phyloP scores from a whole-genome alignment of 768 basidiomycete species.

The Mycena crocata region DNA sequence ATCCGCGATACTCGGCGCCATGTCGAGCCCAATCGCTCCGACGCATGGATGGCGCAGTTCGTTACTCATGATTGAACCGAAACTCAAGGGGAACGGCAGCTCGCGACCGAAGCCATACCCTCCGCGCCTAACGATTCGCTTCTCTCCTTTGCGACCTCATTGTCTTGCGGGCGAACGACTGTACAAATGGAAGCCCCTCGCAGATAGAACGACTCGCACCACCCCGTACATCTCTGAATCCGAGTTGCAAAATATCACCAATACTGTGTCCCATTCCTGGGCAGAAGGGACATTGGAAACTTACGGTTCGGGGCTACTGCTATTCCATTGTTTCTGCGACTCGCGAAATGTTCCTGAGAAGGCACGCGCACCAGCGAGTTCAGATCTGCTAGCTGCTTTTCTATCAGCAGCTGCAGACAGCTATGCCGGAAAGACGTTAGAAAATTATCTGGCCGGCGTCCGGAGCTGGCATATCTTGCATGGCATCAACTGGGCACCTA shows the following conservation, averaged over 20 bases:
- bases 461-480: slow-evolving; percentile 17
- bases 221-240: not conserved
- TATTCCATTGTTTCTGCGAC: slow-evolving; percentile 43
- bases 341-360: not conserved
- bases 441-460: not conserved
- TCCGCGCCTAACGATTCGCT: not conserved
- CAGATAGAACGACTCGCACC: not conserved
- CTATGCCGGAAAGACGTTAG: slow-evolving; percentile 2
- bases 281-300: slow-evolving; percentile 27
- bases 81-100: not conserved
- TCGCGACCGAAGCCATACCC: not conserved
- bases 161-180: slow-evolving; percentile 13
- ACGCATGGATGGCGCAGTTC: slow-evolving; percentile 2
- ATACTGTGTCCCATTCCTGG: slow-evolving; percentile 16
- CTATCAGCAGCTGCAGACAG: not conserved
- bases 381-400: not conserved
- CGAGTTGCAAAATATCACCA: not conserved
- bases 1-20: too few species aligned
- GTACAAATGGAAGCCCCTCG: slow-evolving; percentile 3
- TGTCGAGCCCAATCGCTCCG: not conserved
- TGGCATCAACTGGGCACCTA: not conserved
- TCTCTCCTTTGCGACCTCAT: not conserved
- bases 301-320: slow-evolving; percentile 41
- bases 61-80: not conserved
- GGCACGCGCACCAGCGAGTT: not conserved